Percentiles rank a stretch among this genome's conserved stretches.
Conservation (phyloP, 306 rosid genomes). For the Dryas drummondii region DNA sequence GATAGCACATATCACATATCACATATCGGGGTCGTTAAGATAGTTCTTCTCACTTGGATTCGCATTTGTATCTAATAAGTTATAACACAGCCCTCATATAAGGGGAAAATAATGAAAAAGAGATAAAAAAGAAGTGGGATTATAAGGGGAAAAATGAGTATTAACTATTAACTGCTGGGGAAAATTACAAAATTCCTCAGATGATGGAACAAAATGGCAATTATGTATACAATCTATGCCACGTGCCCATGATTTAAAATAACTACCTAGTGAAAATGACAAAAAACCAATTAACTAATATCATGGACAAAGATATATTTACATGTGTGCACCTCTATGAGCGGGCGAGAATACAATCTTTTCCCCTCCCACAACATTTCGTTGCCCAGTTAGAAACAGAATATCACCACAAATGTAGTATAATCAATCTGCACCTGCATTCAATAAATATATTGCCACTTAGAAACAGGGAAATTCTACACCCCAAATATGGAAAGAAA, state of each 20-base stretch:
- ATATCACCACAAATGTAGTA: conserved; percentile 22
- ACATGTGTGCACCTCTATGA: conserved; percentile 45
- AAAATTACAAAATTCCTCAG: conserved; percentile 35
- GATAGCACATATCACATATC: too few species aligned
- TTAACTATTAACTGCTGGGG: conserved; percentile 20
- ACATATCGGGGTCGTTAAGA: too few species aligned
- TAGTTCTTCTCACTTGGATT: too few species aligned
- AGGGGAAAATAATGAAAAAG: neutral
- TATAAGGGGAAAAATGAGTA: neutral
- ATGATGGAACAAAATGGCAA: conserved; percentile 40
- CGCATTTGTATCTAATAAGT: too few species aligned
- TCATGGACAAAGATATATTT: conserved; percentile 38
- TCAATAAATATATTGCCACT: conserved; percentile 28
- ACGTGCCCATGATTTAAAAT: conserved; percentile 17
- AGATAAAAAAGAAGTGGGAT: neutral
- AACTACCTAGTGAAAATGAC: conserved; percentile 31
- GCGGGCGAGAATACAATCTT: conserved; percentile 31
- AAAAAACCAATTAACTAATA: conserved; percentile 15
- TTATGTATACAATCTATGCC: conserved; percentile 39
- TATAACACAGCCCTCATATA: too few species aligned
- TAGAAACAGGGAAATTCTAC: conserved; percentile 9
- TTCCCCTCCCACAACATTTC: conserved; percentile 25
- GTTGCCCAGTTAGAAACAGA: conserved; percentile 37
- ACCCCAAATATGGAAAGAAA: neutral
- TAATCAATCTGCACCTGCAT: conserved; percentile 45